Evolutionary conservation across 306 rosid species (phyloP).

Genomic region (Cyclanthera cordifolia): DNA sequence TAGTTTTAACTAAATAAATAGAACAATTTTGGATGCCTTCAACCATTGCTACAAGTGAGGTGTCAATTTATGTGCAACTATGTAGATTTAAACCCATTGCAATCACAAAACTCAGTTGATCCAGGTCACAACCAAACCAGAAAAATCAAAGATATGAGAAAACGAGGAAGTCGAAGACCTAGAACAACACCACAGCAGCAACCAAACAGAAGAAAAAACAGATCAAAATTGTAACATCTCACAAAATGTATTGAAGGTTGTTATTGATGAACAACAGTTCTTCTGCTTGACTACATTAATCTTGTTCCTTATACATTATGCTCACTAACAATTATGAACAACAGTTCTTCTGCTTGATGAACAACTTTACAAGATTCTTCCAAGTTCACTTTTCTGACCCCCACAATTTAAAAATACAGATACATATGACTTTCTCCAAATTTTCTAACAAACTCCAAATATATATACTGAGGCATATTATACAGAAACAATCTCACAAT

Average conservation of each 20-base stretch:
- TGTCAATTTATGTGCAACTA: no score
- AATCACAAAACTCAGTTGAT: no score
- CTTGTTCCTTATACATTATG: neutral
- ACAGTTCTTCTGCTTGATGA: no score
- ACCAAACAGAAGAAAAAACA: neutral
- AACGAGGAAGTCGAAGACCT: neutral
- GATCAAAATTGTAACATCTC: neutral
- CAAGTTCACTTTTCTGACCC: neutral
- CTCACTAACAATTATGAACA: neutral
- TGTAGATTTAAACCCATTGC: no score
- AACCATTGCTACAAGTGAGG: no score
- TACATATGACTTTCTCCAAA: neutral
- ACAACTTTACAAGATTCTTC: neutral
- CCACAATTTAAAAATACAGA: neutral
- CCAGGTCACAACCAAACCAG: neutral
- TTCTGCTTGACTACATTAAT: neutral
- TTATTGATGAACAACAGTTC: neutral
- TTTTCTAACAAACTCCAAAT: conserved; percentile 1
- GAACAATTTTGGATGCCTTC: no score
- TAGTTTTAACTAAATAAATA: no score
- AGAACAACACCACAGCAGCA: neutral
- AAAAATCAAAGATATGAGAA: neutral
- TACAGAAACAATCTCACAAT: neutral
- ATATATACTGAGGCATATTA: neutral
- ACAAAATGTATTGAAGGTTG: neutral